Conservation (phyloP, 108 stramenopile species). For the Cyclostephanos invisitatus region DNA sequence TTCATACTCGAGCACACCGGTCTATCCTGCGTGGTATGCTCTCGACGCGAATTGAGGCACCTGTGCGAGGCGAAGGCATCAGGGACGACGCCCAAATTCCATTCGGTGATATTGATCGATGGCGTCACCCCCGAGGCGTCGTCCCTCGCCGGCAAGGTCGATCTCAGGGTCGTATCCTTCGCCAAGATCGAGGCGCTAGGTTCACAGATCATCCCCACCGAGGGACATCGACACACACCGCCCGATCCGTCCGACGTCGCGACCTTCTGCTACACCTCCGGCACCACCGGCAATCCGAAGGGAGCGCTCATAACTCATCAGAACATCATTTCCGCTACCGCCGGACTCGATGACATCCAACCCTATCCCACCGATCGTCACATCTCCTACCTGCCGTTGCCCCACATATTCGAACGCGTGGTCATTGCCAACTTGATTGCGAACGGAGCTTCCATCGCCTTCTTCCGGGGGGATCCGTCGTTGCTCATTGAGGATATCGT, state of each 20-base stretch:
- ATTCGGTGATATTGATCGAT: conserved; percentile 65
- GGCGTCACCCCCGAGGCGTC: conserved; percentile 69
- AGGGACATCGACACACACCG: conserved; percentile 59
- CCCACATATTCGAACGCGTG: conserved; percentile 95
- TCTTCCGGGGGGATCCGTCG: conserved; percentile 83
- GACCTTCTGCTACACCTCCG: conserved; percentile 61
- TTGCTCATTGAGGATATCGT: conserved; percentile 85
- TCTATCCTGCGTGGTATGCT: conserved; percentile 79
- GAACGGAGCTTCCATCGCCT: conserved; percentile 82
- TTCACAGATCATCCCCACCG: conserved; percentile 66
- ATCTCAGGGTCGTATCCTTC: conserved; percentile 64
- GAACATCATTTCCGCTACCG: conserved; percentile 76
- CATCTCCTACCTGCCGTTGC: conserved; percentile 93
- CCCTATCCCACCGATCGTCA: conserved; percentile 78
- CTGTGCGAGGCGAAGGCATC: conserved; percentile 74
- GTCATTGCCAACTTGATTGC: conserved; percentile 63
- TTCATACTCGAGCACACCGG: conserved; percentile 90
- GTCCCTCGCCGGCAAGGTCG: conserved; percentile 53
- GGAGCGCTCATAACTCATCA: conserved; percentile 91
- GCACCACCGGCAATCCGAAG: conserved; percentile 81
- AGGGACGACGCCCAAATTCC: conserved; percentile 55
- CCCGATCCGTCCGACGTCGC: conserved; percentile 76
- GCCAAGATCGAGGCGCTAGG: conserved; percentile 86
- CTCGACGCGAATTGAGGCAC: conserved; percentile 62
- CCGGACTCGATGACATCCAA: conserved; percentile 43